These are phyloP conservation scores for Auxenochlorella pyrenoidosa DNA, from an alignment of 139 green algal species.

Conservation along the genomic window DNA sequence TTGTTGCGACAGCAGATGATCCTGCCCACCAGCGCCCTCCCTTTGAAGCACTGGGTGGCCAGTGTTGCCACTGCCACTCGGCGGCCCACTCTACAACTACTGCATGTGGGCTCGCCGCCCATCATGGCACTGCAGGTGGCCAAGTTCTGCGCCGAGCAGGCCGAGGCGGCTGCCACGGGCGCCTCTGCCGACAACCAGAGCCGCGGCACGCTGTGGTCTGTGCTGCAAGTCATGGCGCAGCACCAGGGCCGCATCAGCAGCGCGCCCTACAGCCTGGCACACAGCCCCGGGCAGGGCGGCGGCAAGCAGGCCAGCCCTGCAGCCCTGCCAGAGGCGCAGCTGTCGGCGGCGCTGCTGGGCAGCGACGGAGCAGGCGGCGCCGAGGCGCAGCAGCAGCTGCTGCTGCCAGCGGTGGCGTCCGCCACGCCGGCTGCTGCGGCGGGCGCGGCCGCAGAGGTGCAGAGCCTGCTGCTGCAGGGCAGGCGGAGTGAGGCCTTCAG, in stretches of 20 bases:
- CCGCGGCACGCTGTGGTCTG: constrained; percentile 28
- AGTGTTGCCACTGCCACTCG: no score
- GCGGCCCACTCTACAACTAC: no score
- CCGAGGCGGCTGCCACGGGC: background rate
- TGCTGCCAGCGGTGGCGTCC: background rate
- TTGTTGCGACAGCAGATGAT: no score
- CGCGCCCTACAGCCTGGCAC: constrained; percentile 6
- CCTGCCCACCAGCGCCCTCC: no score
- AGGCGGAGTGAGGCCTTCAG: constrained; percentile 58
- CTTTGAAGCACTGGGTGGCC: no score
- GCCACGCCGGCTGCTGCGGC: background rate
- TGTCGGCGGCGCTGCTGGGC: constrained; percentile 20
- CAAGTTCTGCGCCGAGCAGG: constrained; percentile 30
- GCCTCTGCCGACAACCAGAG: background rate
- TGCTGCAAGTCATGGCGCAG: constrained; percentile 43
- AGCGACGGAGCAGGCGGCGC: background rate
- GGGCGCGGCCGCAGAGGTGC: constrained; percentile 51
- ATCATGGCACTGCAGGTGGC: constrained; percentile 27
- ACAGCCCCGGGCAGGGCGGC: background rate
- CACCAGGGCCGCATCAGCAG: constrained; percentile 29
- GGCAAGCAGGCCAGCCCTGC: background rate
- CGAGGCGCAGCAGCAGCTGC: background rate
- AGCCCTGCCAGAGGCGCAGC: background rate
- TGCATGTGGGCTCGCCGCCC: background rate
- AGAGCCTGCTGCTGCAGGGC: constrained; percentile 69